Evolutionary conservation across 768 basidiomycete species (phyloP), one percentile per base, ranked within the genome.

Genomic region (Mycena kentingensis): DNA sequence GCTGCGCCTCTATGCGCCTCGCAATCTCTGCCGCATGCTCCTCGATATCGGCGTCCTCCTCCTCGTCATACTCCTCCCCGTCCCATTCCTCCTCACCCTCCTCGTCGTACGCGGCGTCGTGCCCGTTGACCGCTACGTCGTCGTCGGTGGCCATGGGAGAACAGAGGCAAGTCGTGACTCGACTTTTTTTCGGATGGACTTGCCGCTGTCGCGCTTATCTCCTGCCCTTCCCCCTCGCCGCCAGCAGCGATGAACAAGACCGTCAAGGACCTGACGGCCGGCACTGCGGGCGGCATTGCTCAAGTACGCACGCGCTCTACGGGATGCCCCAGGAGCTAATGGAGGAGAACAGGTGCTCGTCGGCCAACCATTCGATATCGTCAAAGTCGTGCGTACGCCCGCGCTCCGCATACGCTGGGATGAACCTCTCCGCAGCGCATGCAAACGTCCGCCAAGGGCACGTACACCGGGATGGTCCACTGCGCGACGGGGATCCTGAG

Each of bases 341-440:
- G n/a, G n/a, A n/a, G n/a, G n/a, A n/a, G n/a, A 48, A 19, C 47
- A 91, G 88, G 89, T 93, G 54, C 77, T 93, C 39, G 91, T 93
- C 41, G 93, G 92, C 42, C 91, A 96, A 69, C 94, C 94, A 12
- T 98, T 98, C 70, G 94, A 98, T 70, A 94, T 96, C 58, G 90
- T 94, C 73, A 97, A 97, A 86, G 91, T 94, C 73, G 91, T 93
- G 66, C 67, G 89, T 82, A 57, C 27, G 45, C 52, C 42, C 53
- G 35, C 19, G 47, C 46, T 51, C 25, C 29, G 32, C 11, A 22
- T 36, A 35, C 32, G 48, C 22, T 31, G 39, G 52, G 29, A 59
- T 24, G 49, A 22, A 41, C 29, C 28, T 29, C 46, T 49, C 51
- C 28, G 55, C 65, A 93, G 92, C 84, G 94, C 54, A 93, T 96